Conservation (phyloP, 2,329 filamentous ascomycete genomes). For the Biscogniauxia sp. region DNA sequence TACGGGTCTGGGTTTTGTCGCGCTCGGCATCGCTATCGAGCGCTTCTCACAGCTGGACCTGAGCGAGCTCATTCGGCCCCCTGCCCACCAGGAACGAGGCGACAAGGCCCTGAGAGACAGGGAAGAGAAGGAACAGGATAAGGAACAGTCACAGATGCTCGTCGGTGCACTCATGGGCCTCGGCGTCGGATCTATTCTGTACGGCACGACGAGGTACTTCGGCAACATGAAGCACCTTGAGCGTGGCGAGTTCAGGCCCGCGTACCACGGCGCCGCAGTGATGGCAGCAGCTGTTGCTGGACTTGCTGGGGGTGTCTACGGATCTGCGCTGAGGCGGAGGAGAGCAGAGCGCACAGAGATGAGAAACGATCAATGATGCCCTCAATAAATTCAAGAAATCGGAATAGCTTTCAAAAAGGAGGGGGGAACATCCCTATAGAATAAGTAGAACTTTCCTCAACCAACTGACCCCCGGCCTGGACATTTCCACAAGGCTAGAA, state of each 20-base stretch:
- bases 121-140: conserved; percentile 22
- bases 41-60: conserved; percentile 46
- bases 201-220: conserved; percentile 48
- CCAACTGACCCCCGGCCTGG: no score
- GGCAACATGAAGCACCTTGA: conserved; percentile 40
- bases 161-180: conserved; percentile 42
- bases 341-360: conserved; percentile 18
- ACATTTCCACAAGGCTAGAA: no score
- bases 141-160: conserved; percentile 34
- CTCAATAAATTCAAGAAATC: no score
- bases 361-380: neutral
- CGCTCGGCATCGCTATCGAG: conserved; percentile 48
- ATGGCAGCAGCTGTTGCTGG: conserved; percentile 31
- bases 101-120: conserved; percentile 2
- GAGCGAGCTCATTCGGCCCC: conserved; percentile 24
- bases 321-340: conserved; percentile 21
- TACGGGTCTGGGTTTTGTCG: conserved; percentile 50
- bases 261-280: conserved; percentile 31
- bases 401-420: no score
- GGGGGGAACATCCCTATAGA: no score
- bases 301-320: conserved; percentile 31
- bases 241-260: conserved; percentile 40
- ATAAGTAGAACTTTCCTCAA: no score
- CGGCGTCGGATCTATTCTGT: conserved; percentile 44
- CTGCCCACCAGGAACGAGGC: conserved; percentile 17